Percentiles rank a stretch among this genome's conserved stretches.
Conservation (phyloP, 1,139 yeast species). For the Hyphopichia wangnamkhiaoensis region DNA sequence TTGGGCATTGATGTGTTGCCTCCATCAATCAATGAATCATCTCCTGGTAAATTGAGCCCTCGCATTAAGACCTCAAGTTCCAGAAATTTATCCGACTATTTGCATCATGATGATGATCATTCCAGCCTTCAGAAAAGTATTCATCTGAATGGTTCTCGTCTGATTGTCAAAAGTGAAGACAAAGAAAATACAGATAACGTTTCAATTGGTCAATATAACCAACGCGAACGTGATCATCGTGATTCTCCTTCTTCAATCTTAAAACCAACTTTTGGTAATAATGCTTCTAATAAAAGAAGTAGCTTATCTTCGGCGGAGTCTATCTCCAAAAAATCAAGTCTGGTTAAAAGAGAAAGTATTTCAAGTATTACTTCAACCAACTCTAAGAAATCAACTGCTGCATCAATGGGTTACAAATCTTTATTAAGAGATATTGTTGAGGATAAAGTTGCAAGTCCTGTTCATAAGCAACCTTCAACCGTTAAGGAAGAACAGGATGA, state of each 20-base stretch:
- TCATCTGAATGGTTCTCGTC: background rate
- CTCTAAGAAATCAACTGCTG: slow-evolving; percentile 2
- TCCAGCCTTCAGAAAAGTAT: background rate
- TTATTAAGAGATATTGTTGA: slow-evolving; percentile 27
- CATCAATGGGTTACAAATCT: slow-evolving; percentile 21
- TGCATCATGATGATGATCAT: slow-evolving; percentile 13
- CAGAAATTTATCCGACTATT: slow-evolving; percentile 39
- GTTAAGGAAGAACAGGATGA: slow-evolving; percentile 5
- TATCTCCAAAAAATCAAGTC: too few species aligned
- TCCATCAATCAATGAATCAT: slow-evolving; percentile 13
- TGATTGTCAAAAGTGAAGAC: slow-evolving; percentile 5
- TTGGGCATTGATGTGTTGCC: slow-evolving; percentile 41
- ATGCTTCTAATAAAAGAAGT: slow-evolving; percentile 6
- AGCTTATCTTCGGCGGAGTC: too few species aligned
- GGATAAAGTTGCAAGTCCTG: slow-evolving; percentile 8
- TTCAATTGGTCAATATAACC: slow-evolving; percentile 17
- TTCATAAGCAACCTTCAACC: slow-evolving; percentile 2
- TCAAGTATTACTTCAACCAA: slow-evolving; percentile 5
- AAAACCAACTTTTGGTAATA: slow-evolving; percentile 8
- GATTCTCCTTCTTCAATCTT: slow-evolving; percentile 4
- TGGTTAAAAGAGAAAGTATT: slow-evolving; percentile 8
- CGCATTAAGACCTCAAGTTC: slow-evolving; percentile 47
- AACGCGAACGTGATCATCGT: slow-evolving; percentile 10
- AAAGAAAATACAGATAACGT: slow-evolving; percentile 20
- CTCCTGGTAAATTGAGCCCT: slow-evolving; percentile 26